phyloP scores from a whole-genome alignment of 805 yeast species.

The Candida arabinofermentans region DNA sequence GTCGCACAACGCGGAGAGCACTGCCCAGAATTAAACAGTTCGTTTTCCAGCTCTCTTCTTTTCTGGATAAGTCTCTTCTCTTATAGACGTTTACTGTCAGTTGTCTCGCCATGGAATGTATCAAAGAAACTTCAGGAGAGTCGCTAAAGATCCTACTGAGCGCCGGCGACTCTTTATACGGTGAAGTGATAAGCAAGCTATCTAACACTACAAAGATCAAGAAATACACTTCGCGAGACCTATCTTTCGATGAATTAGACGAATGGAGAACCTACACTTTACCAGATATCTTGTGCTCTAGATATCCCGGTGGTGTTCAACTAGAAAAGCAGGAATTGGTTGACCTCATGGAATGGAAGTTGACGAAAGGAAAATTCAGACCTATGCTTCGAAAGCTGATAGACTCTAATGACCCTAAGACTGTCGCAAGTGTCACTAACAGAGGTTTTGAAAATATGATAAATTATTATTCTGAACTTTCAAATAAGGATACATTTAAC shows the following conservation, averaged over 20 bases:
- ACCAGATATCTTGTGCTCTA: not conserved
- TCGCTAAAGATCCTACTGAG: not conserved
- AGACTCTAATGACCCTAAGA: conserved; percentile 30
- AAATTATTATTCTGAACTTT: conserved; percentile 1
- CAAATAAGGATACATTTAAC: not conserved
- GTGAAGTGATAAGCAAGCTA: not conserved
- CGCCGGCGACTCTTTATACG: not conserved
- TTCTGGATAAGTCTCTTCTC: too few species aligned
- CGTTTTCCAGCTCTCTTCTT: too few species aligned
- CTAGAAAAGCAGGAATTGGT: conserved; percentile 38
- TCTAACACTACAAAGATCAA: not conserved
- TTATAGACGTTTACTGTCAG: too few species aligned
- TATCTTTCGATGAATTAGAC: not conserved
- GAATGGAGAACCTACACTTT: not conserved
- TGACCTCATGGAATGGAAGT: conserved; percentile 46
- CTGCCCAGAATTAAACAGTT: too few species aligned
- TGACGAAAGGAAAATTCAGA: conserved; percentile 41
- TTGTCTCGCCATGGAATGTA: too few species aligned
- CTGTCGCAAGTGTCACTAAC: conserved; percentile 30
- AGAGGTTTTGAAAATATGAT: conserved; percentile 23
- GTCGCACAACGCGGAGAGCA: too few species aligned
- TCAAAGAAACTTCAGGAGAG: not conserved
- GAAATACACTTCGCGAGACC: not conserved
- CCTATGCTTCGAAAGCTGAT: conserved; percentile 41
- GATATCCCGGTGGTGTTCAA: conserved; percentile 1